These are phyloP conservation scores for Suillus paluster DNA, from an alignment of 768 basidiomycete genomes.

Conservation along the genomic window DNA sequence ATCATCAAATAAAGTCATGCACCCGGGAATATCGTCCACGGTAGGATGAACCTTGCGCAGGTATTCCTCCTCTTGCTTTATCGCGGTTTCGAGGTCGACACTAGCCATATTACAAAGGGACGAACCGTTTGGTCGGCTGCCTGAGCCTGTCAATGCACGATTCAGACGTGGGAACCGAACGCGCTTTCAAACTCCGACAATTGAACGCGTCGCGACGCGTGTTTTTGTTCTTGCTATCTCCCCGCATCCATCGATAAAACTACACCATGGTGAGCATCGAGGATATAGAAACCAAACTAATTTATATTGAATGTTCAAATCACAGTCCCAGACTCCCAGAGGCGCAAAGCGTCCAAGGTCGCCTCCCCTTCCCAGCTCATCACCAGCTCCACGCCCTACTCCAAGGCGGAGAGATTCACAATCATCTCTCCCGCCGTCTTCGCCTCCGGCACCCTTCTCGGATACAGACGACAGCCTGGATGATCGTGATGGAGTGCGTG, in stretches of 20 bases:
- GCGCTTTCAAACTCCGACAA: constrained; percentile 51
- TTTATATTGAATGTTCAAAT: neutral
- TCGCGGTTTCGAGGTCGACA: constrained; percentile 55
- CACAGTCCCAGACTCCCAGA: constrained; percentile 49
- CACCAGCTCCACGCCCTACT: constrained; percentile 48
- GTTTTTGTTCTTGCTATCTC: constrained; percentile 23
- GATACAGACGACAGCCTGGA: constrained; percentile 85
- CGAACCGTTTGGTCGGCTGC: constrained; percentile 3
- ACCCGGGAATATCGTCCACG: constrained; percentile 79
- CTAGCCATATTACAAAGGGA: constrained; percentile 35
- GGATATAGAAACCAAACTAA: neutral
- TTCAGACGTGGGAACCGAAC: constrained; percentile 19
- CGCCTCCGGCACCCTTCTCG: constrained; percentile 80
- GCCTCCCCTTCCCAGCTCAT: constrained; percentile 52
- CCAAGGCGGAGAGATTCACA: constrained; percentile 59
- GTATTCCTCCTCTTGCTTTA: constrained; percentile 71
- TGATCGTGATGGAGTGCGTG: constrained; percentile 67
- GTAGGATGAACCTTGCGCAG: constrained; percentile 72
- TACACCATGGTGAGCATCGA: constrained; percentile 42
- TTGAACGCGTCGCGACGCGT: constrained; percentile 53
- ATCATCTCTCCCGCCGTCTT: constrained; percentile 85
- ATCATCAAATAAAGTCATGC: constrained; percentile 74
- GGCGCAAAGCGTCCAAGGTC: constrained; percentile 68
- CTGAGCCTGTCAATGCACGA: neutral
- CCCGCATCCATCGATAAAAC: constrained; percentile 11